Evolutionary conservation across 257 asterid species (phyloP), one percentile per base, ranked within the genome.

Genomic region (Nicotiana benthamiana): DNA sequence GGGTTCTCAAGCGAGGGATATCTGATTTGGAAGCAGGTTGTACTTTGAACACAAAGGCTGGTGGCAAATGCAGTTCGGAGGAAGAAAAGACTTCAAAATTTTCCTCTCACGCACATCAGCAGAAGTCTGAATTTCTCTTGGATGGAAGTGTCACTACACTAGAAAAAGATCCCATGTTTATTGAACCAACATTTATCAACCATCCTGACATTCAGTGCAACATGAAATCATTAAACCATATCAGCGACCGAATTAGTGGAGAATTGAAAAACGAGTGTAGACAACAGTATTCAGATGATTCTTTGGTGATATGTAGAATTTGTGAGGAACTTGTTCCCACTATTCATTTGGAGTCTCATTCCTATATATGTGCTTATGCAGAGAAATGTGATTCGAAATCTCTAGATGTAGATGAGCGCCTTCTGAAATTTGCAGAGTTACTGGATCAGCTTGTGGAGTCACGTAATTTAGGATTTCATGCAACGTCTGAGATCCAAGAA

Each of bases 311-410:
- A 61, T 95, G 99, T 82, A 92, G 99, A 87, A 95, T 95, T 86
- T 95, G 99, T 46, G 99, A 95, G 84, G 98, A 95, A 84, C 84
- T 74, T 67, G 97, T 95, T 83, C 97, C 98, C 77, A 85, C 93
- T 83, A 56, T 80, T 79, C 95, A 92, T 80, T 84, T 95, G 93
- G 98, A 93, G 90, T 91, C 95, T 83, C 99, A 95, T 89, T 95
- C 99, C 75, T 93, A 90, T 77, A 87, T 95, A 85, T 95, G 99
- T 86, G 99, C 98, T 32, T 90, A 89, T 90, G 97, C 98, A 74
- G 99, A 93, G 84, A 93, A 92, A 84, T 95, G 97, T 82, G 90
- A 88, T 84, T 89, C 90, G n/a, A 87, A 88, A 74, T 80, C 86
- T 84, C 75, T 89, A 70, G 98, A 92, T 86, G 91, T 93, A 82